These are phyloP conservation scores for Myxozyma udenii DNA, from an alignment of 805 yeast species.

Conservation along the genomic window DNA sequence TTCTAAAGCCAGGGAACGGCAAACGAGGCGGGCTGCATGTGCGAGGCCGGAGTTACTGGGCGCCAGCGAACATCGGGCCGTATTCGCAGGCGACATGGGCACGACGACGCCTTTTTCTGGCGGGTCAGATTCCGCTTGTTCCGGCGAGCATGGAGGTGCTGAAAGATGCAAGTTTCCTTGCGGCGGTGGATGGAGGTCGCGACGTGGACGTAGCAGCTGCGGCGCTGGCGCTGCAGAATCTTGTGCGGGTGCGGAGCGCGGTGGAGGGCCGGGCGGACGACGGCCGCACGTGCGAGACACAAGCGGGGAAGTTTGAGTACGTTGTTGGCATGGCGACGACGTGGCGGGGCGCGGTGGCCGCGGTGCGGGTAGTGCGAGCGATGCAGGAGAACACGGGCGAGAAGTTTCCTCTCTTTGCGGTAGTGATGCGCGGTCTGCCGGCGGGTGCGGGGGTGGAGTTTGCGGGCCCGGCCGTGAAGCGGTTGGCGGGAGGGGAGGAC, in stretches of 20 bases:
- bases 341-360: constrained; percentile 3
- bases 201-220: constrained; percentile 37
- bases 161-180: constrained; percentile 12
- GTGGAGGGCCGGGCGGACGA: constrained; percentile 36
- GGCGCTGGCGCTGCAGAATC: constrained; percentile 68
- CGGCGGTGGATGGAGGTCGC: constrained; percentile 29
- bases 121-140: constrained; percentile 88
- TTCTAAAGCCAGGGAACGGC: constrained; percentile 41
- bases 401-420: constrained; percentile 1
- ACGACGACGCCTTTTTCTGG: constrained; percentile 54
- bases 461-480: constrained; percentile 5
- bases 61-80: constrained; percentile 97
- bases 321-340: constrained; percentile 5
- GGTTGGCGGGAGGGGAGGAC: background rate
- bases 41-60: constrained; percentile 94
- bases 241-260: constrained; percentile 58
- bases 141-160: constrained; percentile 65
- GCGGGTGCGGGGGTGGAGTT: constrained; percentile 15
- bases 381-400: background rate
- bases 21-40: constrained; percentile 75
- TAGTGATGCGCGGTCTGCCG: constrained; percentile 7
- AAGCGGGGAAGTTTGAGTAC: constrained; percentile 2
- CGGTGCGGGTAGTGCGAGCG: background rate
- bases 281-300: background rate
- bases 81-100: constrained; percentile 79